Conservation (phyloP, 1,284 basidiomycete genomes). For the Microbotryum intermedium region DNA sequence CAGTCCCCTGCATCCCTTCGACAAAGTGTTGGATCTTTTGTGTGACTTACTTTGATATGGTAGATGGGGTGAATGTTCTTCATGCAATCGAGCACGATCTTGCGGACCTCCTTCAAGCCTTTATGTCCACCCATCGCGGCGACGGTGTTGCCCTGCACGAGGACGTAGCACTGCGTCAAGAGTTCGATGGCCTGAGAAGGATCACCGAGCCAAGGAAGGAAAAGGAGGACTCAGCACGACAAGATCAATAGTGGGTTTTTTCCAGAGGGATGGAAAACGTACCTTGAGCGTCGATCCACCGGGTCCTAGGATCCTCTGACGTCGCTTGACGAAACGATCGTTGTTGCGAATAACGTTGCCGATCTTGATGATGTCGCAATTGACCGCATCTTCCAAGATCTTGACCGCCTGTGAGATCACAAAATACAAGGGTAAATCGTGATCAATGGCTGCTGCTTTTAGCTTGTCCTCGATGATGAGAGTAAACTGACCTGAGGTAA, state of each 20-base stretch:
- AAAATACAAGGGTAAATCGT: neutral
- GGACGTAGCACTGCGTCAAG: slow-evolving; percentile 90
- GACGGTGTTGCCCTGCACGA: slow-evolving; percentile 97
- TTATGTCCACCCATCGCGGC: slow-evolving; percentile 96
- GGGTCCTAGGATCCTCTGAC: slow-evolving; percentile 94
- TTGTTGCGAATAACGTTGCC: slow-evolving; percentile 91
- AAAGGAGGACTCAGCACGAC: neutral
- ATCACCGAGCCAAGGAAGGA: too few relatives aligned
- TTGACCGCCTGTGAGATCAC: slow-evolving; percentile 68
- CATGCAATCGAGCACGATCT: slow-evolving; percentile 97
- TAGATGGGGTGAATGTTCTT: slow-evolving; percentile 99
- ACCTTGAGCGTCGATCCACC: slow-evolving; percentile 95
- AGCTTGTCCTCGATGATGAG: too few relatives aligned
- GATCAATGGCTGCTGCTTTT: neutral
- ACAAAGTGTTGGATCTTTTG: neutral
- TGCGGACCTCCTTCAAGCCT: slow-evolving; percentile 85
- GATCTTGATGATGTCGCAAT: slow-evolving; percentile 98
- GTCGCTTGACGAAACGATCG: slow-evolving; percentile 90
- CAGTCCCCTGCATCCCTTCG: neutral
- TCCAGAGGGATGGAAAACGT: slow-evolving; percentile 27
- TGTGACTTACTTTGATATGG: slow-evolving; percentile 72
- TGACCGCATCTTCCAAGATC: slow-evolving; percentile 79
- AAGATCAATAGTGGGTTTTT: too few relatives aligned
- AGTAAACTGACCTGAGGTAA: slow-evolving; percentile 41
- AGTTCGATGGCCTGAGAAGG: slow-evolving; percentile 79